These are phyloP conservation scores for Oryza coarctata DNA, from an alignment of 176 grass and related monocot genomes.

Conservation along the genomic window DNA sequence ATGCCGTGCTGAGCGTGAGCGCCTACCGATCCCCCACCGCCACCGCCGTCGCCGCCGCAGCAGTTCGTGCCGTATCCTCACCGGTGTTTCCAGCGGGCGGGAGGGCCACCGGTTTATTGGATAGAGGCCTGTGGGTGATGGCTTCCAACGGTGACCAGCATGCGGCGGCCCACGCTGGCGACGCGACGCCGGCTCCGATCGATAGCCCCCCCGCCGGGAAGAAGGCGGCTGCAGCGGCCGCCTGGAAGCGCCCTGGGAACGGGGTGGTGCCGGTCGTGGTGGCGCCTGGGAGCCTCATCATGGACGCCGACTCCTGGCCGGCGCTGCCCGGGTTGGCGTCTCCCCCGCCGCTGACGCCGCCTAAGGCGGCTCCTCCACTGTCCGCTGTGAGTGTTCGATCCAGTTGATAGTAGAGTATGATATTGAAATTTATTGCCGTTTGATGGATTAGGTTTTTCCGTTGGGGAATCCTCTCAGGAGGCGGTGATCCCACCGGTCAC, in stretches of 20 bases:
- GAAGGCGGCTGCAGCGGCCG: slow-evolving; percentile 42
- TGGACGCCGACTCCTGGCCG: slow-evolving; percentile 72
- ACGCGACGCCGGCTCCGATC: slow-evolving; percentile 21
- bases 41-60: neutral
- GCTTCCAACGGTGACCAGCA: slow-evolving; percentile 45
- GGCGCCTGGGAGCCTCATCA: slow-evolving; percentile 52
- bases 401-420: neutral
- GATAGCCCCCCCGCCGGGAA: slow-evolving; percentile 21
- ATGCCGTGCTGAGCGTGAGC: slow-evolving; percentile 21
- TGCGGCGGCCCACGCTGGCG: slow-evolving; percentile 24
- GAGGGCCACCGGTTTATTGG: slow-evolving; percentile 14
- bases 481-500: slow-evolving; percentile 28
- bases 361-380: slow-evolving; percentile 44
- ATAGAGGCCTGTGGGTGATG: slow-evolving; percentile 37
- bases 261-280: slow-evolving; percentile 25
- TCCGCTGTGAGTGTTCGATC: slow-evolving; percentile 42
- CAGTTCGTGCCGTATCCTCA: neutral
- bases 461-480: slow-evolving; percentile 31
- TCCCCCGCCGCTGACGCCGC: slow-evolving; percentile 36
- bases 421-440: neutral
- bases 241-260: slow-evolving; percentile 47
- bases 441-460: slow-evolving; percentile 39
- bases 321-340: slow-evolving; percentile 65
- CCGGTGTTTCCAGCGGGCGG: neutral
- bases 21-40: slow-evolving; percentile 42